Percentiles rank a stretch among this genome's conserved stretches.
phyloP scores from a whole-genome alignment of 1,284 basidiomycete genomes.

The Laetiporus sulphureus region DNA sequence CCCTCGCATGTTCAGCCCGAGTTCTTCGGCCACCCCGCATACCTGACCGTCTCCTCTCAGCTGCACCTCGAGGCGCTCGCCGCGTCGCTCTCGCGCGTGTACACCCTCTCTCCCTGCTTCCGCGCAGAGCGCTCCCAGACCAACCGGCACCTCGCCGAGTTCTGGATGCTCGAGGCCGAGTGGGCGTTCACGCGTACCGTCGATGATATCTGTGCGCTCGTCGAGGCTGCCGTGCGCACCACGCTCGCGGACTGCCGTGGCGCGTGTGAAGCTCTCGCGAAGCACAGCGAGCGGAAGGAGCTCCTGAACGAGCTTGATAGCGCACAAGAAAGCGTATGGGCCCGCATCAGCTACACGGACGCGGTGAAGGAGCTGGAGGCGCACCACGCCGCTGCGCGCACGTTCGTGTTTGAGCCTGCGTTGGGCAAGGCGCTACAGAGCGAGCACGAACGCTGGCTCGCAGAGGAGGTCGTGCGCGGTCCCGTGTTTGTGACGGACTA shows the following conservation, averaged over 20 bases:
- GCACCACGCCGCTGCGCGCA: conserved; percentile 24
- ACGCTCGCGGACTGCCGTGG: conserved; percentile 2
- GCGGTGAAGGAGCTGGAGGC: conserved; percentile 59
- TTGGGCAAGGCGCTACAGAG: conserved; percentile 77
- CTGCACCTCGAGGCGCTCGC: conserved; percentile 91
- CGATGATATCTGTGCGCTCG: conserved; percentile 59
- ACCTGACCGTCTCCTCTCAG: conserved; percentile 92
- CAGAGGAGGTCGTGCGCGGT: conserved; percentile 54
- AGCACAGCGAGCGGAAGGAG: conserved; percentile 10
- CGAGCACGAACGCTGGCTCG: conserved; percentile 92
- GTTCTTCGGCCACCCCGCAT: conserved; percentile 72
- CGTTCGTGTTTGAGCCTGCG: conserved; percentile 52
- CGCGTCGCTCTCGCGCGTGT: conserved; percentile 74
- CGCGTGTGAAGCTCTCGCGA: conserved; percentile 4
- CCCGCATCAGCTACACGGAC: conserved; percentile 76
- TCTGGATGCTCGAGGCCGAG: conserved; percentile 98
- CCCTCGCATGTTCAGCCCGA: conserved; percentile 27
- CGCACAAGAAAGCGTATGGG: conserved; percentile 40
- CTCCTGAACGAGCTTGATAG: no score
- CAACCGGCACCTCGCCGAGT: conserved; percentile 91
- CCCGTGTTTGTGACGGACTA: conserved; percentile 94
- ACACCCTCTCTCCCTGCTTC: conserved; percentile 89
- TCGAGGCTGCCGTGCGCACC: conserved; percentile 58
- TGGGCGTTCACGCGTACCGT: conserved; percentile 56
- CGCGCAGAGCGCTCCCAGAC: conserved; percentile 89